A percentile compares a stretch with the other conserved stretches of the same genome.
Evolutionary conservation across 2,329 filamentous ascomycete genomes (phyloP).

Genomic region (Didymella pomorum): DNA sequence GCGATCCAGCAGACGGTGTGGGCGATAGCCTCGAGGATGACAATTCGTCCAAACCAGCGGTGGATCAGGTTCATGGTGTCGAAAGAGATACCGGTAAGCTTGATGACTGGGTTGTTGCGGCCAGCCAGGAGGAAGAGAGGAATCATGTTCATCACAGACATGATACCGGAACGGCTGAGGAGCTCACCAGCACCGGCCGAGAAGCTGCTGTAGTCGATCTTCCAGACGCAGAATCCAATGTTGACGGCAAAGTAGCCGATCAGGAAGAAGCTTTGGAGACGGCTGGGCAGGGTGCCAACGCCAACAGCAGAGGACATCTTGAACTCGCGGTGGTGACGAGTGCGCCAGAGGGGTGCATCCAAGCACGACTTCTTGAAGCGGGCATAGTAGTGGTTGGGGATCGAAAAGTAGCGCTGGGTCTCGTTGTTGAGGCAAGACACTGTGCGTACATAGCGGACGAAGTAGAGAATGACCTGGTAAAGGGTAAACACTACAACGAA

Average conservation of each 20-base stretch:
- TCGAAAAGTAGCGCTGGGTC: slow-evolving; percentile 79
- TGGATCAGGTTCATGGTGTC: slow-evolving; percentile 85
- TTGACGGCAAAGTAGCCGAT: slow-evolving; percentile 59
- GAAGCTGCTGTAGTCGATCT: slow-evolving; percentile 71
- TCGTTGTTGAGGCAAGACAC: slow-evolving; percentile 80
- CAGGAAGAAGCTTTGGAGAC: slow-evolving; percentile 58
- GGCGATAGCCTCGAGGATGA: slow-evolving; percentile 71
- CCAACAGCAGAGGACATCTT: slow-evolving; percentile 59
- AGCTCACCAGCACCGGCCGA: slow-evolving; percentile 73
- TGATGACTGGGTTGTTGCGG: slow-evolving; percentile 80
- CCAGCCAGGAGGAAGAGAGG: slow-evolving; percentile 78
- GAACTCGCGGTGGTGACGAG: slow-evolving; percentile 61
- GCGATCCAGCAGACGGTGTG: slow-evolving; percentile 70
- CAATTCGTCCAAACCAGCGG: slow-evolving; percentile 81
- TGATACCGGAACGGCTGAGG: slow-evolving; percentile 73
- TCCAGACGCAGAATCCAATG: slow-evolving; percentile 56
- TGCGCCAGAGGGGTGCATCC: slow-evolving; percentile 57
- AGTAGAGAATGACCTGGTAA: slow-evolving; percentile 69
- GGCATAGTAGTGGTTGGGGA: slow-evolving; percentile 62
- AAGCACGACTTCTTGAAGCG: slow-evolving; percentile 57
- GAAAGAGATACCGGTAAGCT: slow-evolving; percentile 75
- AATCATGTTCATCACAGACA: slow-evolving; percentile 79
- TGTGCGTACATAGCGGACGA: slow-evolving; percentile 74
- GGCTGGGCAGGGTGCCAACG: slow-evolving; percentile 59
- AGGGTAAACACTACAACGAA: slow-evolving; percentile 69